Conservation (phyloP, 2,329 filamentous ascomycete species). For the Arthrobotrys megalospora region DNA sequence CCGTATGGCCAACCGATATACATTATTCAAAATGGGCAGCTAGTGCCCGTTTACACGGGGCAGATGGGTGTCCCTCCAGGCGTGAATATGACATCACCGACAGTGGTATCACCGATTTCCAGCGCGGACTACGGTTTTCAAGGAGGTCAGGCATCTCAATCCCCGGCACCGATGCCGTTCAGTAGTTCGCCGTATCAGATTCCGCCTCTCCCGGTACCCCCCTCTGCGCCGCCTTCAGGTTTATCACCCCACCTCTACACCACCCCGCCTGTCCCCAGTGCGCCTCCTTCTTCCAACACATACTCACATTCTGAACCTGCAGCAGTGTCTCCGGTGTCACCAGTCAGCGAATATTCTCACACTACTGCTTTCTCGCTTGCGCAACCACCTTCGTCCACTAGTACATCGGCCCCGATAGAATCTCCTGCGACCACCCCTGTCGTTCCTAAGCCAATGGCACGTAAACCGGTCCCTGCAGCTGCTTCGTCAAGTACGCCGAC, state of each 20-base stretch:
- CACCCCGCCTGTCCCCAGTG: constrained; percentile 11
- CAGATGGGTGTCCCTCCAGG: constrained; percentile 33
- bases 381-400: not conserved
- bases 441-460: constrained; percentile 31
- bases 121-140: constrained; percentile 4
- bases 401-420: constrained; percentile 6
- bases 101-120: constrained; percentile 29
- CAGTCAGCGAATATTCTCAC: constrained; percentile 35
- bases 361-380: constrained; percentile 29
- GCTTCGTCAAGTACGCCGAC: constrained; percentile 2
- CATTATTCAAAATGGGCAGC: constrained; percentile 51
- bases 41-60: constrained; percentile 50
- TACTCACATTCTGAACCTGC: constrained; percentile 18
- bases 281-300: not conserved
- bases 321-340: constrained; percentile 44
- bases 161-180: constrained; percentile 23
- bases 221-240: constrained; percentile 43
- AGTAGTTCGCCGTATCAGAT: constrained; percentile 44
- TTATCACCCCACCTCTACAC: constrained; percentile 30
- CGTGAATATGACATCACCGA: constrained; percentile 6
- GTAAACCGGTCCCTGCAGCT: constrained; percentile 42
- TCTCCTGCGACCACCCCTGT: not conserved
- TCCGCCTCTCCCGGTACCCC: constrained; percentile 48
- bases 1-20: constrained; percentile 52
- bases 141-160: constrained; percentile 31